These are phyloP conservation scores for Coemansia biformis DNA, from an alignment of 192 early-diverging fungal genomes.

Conservation along the genomic window DNA sequence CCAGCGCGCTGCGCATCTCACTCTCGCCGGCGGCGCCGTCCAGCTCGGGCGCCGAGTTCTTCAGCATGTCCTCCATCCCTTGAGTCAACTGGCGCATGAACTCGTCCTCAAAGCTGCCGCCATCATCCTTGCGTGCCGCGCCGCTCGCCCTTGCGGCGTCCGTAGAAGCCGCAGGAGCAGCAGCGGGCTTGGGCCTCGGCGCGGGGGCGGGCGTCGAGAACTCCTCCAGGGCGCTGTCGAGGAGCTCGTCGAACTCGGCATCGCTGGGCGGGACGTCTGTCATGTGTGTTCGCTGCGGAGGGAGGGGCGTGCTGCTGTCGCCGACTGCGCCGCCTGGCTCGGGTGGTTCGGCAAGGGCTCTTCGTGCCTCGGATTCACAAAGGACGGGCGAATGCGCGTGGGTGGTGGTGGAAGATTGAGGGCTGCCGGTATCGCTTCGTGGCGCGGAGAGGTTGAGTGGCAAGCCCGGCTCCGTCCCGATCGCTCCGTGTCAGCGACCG, in stretches of 20 bases:
- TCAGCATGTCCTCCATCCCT: conserved; percentile 69
- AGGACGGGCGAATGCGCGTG: too few species aligned
- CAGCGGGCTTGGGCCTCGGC: conserved; percentile 41
- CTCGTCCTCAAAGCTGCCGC: conserved; percentile 57
- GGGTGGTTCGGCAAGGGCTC: too few species aligned
- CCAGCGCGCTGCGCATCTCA: conserved; percentile 70
- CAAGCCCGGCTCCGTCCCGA: too few species aligned
- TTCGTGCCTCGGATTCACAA: too few species aligned
- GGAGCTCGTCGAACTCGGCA: conserved; percentile 62
- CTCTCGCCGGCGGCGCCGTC: conserved; percentile 23
- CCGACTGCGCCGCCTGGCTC: too few species aligned
- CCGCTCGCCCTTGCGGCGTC: conserved; percentile 21
- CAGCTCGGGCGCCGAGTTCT: conserved; percentile 22
- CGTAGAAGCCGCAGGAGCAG: conserved; percentile 20
- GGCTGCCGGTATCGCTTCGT: too few species aligned
- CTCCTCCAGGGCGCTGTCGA: conserved; percentile 76
- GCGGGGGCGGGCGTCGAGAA: conserved; percentile 51
- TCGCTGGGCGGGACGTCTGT: conserved; percentile 47
- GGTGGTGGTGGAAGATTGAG: too few species aligned
- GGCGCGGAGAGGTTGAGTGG: too few species aligned
- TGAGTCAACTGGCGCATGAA: conserved; percentile 68
- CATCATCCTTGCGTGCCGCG: too few species aligned
- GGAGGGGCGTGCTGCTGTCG: too few species aligned
- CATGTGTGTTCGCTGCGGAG: conserved; percentile 12
- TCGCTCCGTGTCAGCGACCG: too few species aligned